phyloP scores from a whole-genome alignment of 306 rosid genomes.

The Fragaria iinumae region DNA sequence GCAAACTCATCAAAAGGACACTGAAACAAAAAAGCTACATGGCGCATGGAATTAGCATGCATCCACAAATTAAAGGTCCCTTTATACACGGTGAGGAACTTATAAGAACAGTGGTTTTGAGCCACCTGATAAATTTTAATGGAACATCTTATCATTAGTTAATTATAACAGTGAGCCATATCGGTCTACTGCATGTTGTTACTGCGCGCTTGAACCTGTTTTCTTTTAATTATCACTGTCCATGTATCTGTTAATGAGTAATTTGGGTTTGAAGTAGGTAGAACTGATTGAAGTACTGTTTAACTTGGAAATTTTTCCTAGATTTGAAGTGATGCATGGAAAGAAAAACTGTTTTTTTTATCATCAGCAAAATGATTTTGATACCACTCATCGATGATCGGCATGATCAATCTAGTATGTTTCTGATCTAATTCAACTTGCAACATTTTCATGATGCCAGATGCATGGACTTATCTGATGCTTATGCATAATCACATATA shows the following conservation, averaged over 20 bases:
- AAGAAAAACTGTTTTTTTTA: too few species aligned
- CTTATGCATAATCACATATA: not conserved
- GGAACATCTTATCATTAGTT: not conserved
- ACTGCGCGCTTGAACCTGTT: not conserved
- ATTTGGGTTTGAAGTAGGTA: too few species aligned
- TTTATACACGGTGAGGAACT: not conserved
- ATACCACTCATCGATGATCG: too few species aligned
- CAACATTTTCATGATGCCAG: not conserved
- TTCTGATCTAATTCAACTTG: not conserved
- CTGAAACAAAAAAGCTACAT: not conserved
- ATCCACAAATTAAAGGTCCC: not conserved
- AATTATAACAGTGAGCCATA: not conserved
- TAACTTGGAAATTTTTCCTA: too few species aligned
- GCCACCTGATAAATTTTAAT: not conserved
- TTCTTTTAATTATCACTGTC: not conserved
- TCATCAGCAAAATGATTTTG: too few species aligned
- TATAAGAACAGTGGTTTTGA: not conserved
- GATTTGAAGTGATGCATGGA: too few species aligned
- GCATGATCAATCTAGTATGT: too few species aligned
- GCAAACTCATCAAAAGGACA: not conserved
- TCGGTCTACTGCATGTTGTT: not conserved
- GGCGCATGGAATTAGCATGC: not conserved
- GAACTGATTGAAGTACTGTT: too few species aligned
- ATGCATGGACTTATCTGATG: not conserved
- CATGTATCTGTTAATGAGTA: not conserved